These are phyloP conservation scores for Polychytrium aggregatum DNA, from an alignment of 192 early-diverging fungal species.

Conservation along the genomic window DNA sequence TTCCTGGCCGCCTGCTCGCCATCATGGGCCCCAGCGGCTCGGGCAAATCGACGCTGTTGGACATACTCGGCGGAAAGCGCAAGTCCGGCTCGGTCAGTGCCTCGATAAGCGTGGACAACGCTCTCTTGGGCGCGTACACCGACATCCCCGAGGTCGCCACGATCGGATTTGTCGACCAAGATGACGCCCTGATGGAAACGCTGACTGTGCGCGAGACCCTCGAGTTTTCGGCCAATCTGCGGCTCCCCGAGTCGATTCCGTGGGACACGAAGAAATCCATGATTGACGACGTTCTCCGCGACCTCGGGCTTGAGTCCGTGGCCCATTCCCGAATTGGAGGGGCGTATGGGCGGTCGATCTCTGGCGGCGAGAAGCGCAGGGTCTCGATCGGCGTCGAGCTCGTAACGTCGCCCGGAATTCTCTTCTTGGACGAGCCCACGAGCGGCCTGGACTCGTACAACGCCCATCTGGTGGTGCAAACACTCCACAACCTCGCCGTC, in stretches of 20 bases:
- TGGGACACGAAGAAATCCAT: conserved; percentile 34
- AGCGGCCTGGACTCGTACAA: conserved; percentile 41
- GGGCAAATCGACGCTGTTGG: conserved; percentile 82
- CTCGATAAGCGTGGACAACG: conserved; percentile 20
- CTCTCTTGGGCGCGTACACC: no score
- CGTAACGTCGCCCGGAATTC: conserved; percentile 34
- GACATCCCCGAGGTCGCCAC: conserved; percentile 8
- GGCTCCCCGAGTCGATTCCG: conserved; percentile 48
- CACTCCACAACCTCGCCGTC: conserved; percentile 47
- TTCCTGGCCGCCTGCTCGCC: conserved; percentile 65
- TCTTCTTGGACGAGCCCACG: conserved; percentile 48
- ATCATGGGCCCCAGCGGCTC: conserved; percentile 85
- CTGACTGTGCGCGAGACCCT: conserved; percentile 72
- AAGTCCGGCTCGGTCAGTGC: conserved; percentile 23
- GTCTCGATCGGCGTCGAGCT: conserved; percentile 44
- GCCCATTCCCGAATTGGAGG: conserved; percentile 41
- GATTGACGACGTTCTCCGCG: conserved; percentile 53
- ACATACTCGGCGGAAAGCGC: conserved; percentile 61
- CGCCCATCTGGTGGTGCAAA: conserved; percentile 51
- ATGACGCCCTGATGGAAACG: conserved; percentile 32
- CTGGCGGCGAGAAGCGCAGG: conserved; percentile 46
- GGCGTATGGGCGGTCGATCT: conserved; percentile 20
- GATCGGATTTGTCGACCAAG: conserved; percentile 39
- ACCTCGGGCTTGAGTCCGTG: conserved; percentile 52
- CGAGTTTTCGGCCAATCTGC: conserved; percentile 60